Evolutionary conservation across 768 basidiomycete species (phyloP).

Genomic region (Serendipita vermifera): DNA sequence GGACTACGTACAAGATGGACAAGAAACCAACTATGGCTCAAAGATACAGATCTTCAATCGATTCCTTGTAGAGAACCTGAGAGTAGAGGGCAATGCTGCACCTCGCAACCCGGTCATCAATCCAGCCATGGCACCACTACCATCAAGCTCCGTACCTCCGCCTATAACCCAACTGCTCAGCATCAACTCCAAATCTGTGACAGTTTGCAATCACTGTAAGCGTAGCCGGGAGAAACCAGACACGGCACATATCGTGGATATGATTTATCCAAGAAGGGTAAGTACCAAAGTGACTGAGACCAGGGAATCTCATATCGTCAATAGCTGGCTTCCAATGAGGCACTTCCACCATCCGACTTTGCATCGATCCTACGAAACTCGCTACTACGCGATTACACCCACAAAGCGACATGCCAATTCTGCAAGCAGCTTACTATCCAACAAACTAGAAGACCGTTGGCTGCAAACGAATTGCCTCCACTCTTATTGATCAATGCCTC

Average conservation of each 20-base stretch:
- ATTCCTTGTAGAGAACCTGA: constrained; percentile 78
- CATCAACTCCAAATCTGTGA: constrained; percentile 60
- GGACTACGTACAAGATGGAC: constrained; percentile 68
- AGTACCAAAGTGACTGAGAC: constrained; percentile 13
- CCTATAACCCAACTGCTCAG: constrained; percentile 81
- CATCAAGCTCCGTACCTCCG: constrained; percentile 34
- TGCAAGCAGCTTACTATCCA: constrained; percentile 73
- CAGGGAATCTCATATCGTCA: not conserved
- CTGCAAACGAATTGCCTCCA: constrained; percentile 53
- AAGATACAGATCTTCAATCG: constrained; percentile 94
- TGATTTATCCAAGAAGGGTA: constrained; percentile 79
- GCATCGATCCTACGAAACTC: constrained; percentile 57
- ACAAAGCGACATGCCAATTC: constrained; percentile 73
- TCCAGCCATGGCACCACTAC: constrained; percentile 21
- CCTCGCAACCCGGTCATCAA: constrained; percentile 45
- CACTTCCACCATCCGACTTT: constrained; percentile 38
- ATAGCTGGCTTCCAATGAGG: constrained; percentile 23
- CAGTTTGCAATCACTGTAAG: constrained; percentile 64
- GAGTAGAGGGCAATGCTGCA: constrained; percentile 53
- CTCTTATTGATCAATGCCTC: constrained; percentile 78
- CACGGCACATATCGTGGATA: constrained; percentile 70
- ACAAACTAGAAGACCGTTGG: constrained; percentile 52
- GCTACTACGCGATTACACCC: constrained; percentile 63
- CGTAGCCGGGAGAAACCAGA: constrained; percentile 59
- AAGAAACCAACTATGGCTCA: constrained; percentile 65